Evolutionary conservation across 1,284 basidiomycete species (phyloP).

Genomic region (Albatrellus sp.): DNA sequence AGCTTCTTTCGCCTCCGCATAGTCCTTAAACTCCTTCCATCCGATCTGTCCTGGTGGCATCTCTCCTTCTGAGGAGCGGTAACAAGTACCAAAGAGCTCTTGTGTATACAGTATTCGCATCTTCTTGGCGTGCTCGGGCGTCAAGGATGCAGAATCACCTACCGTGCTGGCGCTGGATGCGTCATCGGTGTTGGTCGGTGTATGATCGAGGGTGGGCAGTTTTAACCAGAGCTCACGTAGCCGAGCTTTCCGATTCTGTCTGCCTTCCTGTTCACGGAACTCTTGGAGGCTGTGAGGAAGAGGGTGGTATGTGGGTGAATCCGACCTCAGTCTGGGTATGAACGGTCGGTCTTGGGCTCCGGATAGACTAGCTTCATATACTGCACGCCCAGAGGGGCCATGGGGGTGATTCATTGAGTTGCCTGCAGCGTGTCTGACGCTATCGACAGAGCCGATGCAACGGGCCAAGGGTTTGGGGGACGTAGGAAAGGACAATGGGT

Average conservation of each 20-base stretch:
- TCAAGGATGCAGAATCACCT: conserved; percentile 28
- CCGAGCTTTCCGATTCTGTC: conserved; percentile 42
- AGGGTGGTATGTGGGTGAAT: conserved; percentile 27
- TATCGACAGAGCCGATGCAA: background rate
- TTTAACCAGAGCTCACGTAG: conserved; percentile 50
- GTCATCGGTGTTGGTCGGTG: conserved; percentile 17
- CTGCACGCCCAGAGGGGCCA: conserved; percentile 23
- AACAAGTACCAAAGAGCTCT: conserved; percentile 60
- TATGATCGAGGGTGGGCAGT: conserved; percentile 27
- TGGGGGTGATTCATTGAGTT: background rate
- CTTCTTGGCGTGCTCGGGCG: conserved; percentile 55
- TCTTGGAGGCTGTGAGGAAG: conserved; percentile 40
- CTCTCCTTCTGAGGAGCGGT: conserved; percentile 26
- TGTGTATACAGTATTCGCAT: conserved; percentile 65
- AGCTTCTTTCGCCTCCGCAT: conserved; percentile 66
- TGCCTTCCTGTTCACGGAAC: conserved; percentile 53
- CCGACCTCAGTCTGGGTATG: conserved; percentile 47
- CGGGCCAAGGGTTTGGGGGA: too few species aligned
- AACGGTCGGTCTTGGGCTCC: conserved; percentile 40
- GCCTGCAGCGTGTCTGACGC: background rate
- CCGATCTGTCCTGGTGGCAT: conserved; percentile 37
- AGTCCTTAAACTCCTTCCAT: conserved; percentile 72
- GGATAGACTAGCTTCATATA: conserved; percentile 37
- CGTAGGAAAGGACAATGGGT: too few species aligned
- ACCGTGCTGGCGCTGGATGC: conserved; percentile 17